phyloP scores from a whole-genome alignment of 2,329 filamentous ascomycete genomes.

The Cytospora paraplurivora region DNA sequence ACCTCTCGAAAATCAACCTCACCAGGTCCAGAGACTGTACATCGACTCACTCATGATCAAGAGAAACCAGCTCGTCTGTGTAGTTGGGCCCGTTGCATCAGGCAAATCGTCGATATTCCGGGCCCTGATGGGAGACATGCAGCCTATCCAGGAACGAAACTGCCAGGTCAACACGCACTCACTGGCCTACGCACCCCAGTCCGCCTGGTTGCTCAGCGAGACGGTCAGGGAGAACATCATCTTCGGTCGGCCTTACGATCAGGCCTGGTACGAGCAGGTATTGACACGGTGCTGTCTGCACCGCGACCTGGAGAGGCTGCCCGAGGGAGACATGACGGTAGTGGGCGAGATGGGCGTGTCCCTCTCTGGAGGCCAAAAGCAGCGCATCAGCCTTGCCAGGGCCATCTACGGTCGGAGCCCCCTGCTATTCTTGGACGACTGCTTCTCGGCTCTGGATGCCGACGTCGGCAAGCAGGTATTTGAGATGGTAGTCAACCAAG shows the following conservation, averaged over 20 bases:
- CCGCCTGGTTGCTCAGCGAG: conserved; percentile 31
- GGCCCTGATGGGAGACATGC: conserved; percentile 33
- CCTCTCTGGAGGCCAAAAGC: conserved; percentile 33
- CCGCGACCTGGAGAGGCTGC: conserved; percentile 59
- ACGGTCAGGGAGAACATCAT: conserved; percentile 58
- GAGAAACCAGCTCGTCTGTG: conserved; percentile 26
- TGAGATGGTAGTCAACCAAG: conserved; percentile 30
- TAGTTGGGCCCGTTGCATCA: conserved; percentile 32
- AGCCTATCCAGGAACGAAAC: conserved; percentile 28
- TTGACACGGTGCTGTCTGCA: conserved; percentile 64
- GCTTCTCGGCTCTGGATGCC: conserved; percentile 27
- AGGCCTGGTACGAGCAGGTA: conserved; percentile 63
- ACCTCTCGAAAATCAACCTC: not conserved
- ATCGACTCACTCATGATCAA: conserved; percentile 22
- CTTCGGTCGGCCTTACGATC: conserved; percentile 59
- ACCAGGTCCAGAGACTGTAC: conserved; percentile 16
- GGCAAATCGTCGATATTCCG: conserved; percentile 34
- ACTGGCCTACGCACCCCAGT: conserved; percentile 21
- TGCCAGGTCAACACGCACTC: conserved; percentile 29
- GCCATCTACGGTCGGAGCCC: conserved; percentile 25
- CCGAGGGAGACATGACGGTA: conserved; percentile 29
- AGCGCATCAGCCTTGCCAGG: conserved; percentile 31
- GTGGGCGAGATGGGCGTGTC: conserved; percentile 31
- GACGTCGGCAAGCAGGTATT: conserved; percentile 22
- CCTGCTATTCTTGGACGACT: conserved; percentile 29